Base-by-base conservation (phyloP, 345 rosid genomes). In the Moringa oleifera region DNA sequence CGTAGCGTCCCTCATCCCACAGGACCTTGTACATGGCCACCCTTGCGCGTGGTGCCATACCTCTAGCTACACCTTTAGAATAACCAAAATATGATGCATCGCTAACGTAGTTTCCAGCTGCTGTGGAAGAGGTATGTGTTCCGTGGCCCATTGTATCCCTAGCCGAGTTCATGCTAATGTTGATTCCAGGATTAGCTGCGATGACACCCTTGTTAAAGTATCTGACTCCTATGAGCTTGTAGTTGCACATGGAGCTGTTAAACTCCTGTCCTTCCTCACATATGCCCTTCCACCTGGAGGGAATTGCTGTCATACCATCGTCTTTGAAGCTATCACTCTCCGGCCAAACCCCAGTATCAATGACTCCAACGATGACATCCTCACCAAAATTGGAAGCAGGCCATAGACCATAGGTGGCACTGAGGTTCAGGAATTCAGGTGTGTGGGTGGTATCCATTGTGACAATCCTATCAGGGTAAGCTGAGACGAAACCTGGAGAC, bases 271-370 rank as follows among this genome's bases (percentile, higher is more conserved):
- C 76, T 25, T 18, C 33, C 55, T 60, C 59, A 18, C 80, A 79
- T 19, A 18, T 53, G 16, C 80, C 80, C 23, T 65, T 79, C 83
- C 83, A 72, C 55, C 64, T 57, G 7, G 58, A 17, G 36, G 83
- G 80, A 59, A 63, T 51, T 28, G 64, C 55, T 20, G 66, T 22
- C 69, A 79, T 73, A 15, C 78, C 80, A 47, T 55, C 24, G 33
- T 73, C 80, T 11, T 47, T 63, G 24, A 58, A 79, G 68, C 80
- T 79, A 23, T 45, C 62, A 65, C 73, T 72, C 53, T 79, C 71
- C 9, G 73, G 83, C 75, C 77, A 75, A 2, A 69, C 53, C 23
- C 79, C 77, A 0, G 77, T 6, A 46, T 75, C 83, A 20, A 67
- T 64, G 20, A 79, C 28, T 18, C 83, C 74, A 7, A 80, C 57